These are phyloP conservation scores for Oryza punctata DNA, from an alignment of 176 grass and related monocot species.

Conservation along the genomic window DNA sequence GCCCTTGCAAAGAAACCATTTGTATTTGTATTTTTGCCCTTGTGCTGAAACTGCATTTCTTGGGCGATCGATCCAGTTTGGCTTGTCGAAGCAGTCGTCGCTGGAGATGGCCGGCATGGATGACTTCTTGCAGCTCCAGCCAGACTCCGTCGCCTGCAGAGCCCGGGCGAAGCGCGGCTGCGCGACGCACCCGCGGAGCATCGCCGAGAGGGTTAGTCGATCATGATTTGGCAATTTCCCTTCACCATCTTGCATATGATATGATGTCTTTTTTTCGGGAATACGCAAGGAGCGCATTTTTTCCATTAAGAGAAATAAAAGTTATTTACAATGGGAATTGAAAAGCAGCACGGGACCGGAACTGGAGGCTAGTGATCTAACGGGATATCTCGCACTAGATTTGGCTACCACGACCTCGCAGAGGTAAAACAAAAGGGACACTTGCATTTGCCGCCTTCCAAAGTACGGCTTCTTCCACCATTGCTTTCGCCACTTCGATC, in stretches of 20 bases:
- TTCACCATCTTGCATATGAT: background rate
- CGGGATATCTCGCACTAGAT: too few relatives aligned
- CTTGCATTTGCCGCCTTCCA: too few relatives aligned
- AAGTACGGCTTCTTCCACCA: too few relatives aligned
- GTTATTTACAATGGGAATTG: too few relatives aligned
- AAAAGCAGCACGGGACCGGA: too few relatives aligned
- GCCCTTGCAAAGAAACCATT: background rate
- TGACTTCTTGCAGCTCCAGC: slow-evolving; percentile 71
- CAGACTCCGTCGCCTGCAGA: slow-evolving; percentile 77
- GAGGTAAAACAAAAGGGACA: too few relatives aligned
- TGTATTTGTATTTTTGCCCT: background rate
- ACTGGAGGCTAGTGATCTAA: too few relatives aligned
- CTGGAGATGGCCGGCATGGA: slow-evolving; percentile 70
- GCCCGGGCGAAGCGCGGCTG: slow-evolving; percentile 90
- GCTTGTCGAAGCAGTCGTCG: slow-evolving; percentile 57
- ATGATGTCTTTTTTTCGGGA: too few relatives aligned
- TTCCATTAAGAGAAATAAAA: too few relatives aligned
- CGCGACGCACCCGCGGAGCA: slow-evolving; percentile 89
- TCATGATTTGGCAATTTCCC: background rate
- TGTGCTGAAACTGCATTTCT: slow-evolving; percentile 26
- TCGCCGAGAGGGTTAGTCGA: slow-evolving; percentile 89
- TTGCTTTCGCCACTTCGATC: too few relatives aligned
- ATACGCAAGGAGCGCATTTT: too few relatives aligned
- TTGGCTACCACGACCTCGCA: too few relatives aligned
- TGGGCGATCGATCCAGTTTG: slow-evolving; percentile 55